Evolutionary conservation across 768 basidiomycete genomes (phyloP).

Genomic region (Suillus fuscotomentosus): DNA sequence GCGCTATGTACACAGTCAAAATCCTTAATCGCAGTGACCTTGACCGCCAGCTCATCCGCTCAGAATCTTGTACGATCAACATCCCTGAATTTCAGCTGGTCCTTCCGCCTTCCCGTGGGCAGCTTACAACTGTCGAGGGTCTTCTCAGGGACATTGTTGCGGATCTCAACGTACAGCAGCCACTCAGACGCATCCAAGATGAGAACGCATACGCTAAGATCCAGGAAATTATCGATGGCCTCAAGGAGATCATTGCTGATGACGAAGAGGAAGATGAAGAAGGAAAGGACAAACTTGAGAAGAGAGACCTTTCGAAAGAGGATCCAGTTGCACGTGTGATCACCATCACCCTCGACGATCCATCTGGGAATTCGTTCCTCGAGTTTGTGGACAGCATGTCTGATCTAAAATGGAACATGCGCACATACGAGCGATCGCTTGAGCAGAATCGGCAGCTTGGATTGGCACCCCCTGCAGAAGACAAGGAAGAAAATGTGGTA

Average conservation of each 20-base stretch:
- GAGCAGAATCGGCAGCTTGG: slow-evolving; percentile 84
- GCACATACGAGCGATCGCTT: slow-evolving; percentile 73
- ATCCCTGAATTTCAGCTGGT: slow-evolving; percentile 91
- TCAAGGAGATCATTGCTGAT: slow-evolving; percentile 64
- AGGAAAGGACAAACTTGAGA: slow-evolving; percentile 29
- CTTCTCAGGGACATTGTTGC: slow-evolving; percentile 78
- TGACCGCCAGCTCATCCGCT: slow-evolving; percentile 91
- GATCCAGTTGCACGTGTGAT: slow-evolving; percentile 66
- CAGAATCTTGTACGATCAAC: slow-evolving; percentile 71
- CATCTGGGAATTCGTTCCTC: slow-evolving; percentile 92
- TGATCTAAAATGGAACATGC: slow-evolving; percentile 91
- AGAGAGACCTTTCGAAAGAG: slow-evolving; percentile 32
- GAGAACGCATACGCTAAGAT: slow-evolving; percentile 72
- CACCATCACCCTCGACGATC: slow-evolving; percentile 87
- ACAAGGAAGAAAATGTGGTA: slow-evolving; percentile 8
- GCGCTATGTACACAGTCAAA: slow-evolving; percentile 76
- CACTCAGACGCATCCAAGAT: slow-evolving; percentile 77
- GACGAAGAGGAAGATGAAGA: slow-evolving; percentile 43
- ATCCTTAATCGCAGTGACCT: slow-evolving; percentile 76
- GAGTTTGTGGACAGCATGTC: slow-evolving; percentile 84
- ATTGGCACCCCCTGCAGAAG: slow-evolving; percentile 53
- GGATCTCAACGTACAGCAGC: slow-evolving; percentile 81
- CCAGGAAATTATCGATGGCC: slow-evolving; percentile 62
- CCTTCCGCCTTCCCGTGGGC: slow-evolving; percentile 87
- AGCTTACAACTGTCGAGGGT: slow-evolving; percentile 96